Percentiles rank a stretch among this genome's conserved stretches.
phyloP scores from a whole-genome alignment of 768 basidiomycete species.

The Aureoboletus auriporus region DNA sequence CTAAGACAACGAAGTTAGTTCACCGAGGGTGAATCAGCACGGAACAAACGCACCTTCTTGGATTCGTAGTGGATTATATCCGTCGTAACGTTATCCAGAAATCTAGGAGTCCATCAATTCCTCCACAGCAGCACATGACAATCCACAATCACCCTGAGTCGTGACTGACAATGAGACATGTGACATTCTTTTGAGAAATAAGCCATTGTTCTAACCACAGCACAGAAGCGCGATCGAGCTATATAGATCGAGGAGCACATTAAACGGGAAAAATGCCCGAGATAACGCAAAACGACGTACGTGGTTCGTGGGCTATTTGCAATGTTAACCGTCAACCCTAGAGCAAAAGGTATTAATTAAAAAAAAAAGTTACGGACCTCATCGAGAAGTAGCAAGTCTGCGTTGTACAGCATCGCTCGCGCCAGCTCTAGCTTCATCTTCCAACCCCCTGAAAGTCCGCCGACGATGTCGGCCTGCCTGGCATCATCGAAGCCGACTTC shows the following conservation, averaged over 20 bases:
- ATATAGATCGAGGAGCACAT: conserved; percentile 28
- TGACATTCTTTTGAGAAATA: conserved; percentile 73
- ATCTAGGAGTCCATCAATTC: conserved; percentile 40
- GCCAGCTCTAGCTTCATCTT: conserved; percentile 99
- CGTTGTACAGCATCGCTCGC: conserved; percentile 95
- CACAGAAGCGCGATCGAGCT: conserved; percentile 84
- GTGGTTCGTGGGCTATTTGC: conserved; percentile 80
- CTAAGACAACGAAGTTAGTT: conserved; percentile 34
- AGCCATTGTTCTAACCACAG: conserved; percentile 91
- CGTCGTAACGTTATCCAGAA: conserved; percentile 92
- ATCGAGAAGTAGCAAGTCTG: conserved; percentile 78
- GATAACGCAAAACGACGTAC: conserved; percentile 42
- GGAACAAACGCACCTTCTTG: conserved; percentile 62
- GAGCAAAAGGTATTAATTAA: conserved; percentile 17
- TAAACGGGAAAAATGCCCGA: conserved; percentile 14
- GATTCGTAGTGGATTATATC: conserved; percentile 97
- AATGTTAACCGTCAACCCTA: conserved; percentile 21
- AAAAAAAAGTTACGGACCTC: conserved; percentile 47
- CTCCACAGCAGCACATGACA: conserved; percentile 6
- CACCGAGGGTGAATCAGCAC: conserved; percentile 12
- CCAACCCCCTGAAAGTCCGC: conserved; percentile 94
- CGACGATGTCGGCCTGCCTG: conserved; percentile 81
- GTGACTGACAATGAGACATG: conserved; percentile 92
- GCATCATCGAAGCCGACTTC: conserved; percentile 91
- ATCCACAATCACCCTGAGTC: conserved; percentile 78